Evolutionary conservation across 2,329 filamentous ascomycete genomes (phyloP).

Genomic region (Elsinoe perseae): DNA sequence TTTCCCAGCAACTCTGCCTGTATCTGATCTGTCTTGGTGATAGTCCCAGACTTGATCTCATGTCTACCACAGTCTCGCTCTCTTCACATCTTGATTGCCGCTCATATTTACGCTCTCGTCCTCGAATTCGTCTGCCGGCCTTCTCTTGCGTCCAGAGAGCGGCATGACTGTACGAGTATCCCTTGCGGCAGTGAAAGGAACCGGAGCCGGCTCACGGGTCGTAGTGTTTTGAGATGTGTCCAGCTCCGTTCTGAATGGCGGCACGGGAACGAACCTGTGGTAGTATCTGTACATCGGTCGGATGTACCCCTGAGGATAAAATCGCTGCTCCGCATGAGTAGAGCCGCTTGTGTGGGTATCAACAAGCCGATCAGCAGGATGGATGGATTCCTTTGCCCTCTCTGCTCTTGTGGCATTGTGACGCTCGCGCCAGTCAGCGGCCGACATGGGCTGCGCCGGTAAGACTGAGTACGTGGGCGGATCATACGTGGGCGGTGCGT

Average conservation of each 20-base stretch:
- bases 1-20: neutral
- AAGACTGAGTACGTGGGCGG: neutral
- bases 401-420: no score
- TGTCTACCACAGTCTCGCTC: neutral
- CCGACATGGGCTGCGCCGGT: neutral
- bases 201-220: neutral
- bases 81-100: neutral
- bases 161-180: neutral
- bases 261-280: neutral
- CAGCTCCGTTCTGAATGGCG: neutral
- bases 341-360: neutral
- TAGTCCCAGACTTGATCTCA: no score
- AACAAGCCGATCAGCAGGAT: neutral
- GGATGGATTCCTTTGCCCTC: no score
- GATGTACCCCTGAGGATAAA: neutral
- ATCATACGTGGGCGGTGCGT: neutral
- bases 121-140: neutral
- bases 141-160: neutral
- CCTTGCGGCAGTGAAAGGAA: neutral
- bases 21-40: no score
- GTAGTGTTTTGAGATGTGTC: neutral
- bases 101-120: neutral
- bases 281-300: neutral
- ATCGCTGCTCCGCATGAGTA: neutral
- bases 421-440: neutral